Base-by-base conservation (phyloP, 2,329 filamentous ascomycete genomes). In the Colletotrichum cereale region DNA sequence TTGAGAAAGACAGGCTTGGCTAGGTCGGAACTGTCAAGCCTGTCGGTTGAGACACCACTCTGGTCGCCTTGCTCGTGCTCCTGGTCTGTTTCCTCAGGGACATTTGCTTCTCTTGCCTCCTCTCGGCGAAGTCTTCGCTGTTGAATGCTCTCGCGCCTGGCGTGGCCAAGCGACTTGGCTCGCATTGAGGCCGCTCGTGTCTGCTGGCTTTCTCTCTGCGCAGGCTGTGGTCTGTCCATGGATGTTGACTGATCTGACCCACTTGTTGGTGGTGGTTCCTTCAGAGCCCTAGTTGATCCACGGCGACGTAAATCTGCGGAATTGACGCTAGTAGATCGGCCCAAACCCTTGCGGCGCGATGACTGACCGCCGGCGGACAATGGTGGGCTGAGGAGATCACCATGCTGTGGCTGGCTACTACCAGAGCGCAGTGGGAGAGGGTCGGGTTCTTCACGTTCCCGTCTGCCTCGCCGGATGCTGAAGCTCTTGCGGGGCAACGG, bases 1-100 rank as follows among this genome's bases (percentile, higher is more conserved):
- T 98, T 99, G 68, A 99, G 88, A 80, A 93, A 98, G 3, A 98
- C 96, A 0, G 96, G 96, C 80, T 97, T 98, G 64, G 96, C 91
- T 72, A 96, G 89, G 75, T 97, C 94, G 6, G 92, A 91, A 75
- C 89, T 90, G 73, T 90, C 87, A 12, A 91, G 80, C 31, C 88
- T 84, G 50, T 92, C 90, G 2, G 87, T 89, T 11, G 90, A 91
- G 36, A 86, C 81, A 4, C 88, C 88, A 70, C 88, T 91, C 42
- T 85, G 85, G 69, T 90, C 88, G 24, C 87, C 89, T 34, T 94
- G 83, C 68, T 98, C 95, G 60, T 91, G 89, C 29, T 70, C 62
- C 48, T 72, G 70, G 78, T 97, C 94, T 0, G 95, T 97, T 82
- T 98, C 96, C 80, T 98, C 96, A 0, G 93, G 93, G 2, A 98